Conservation (phyloP, 2,329 filamentous ascomycete species). For the Sphaerostilbella broomeana region DNA sequence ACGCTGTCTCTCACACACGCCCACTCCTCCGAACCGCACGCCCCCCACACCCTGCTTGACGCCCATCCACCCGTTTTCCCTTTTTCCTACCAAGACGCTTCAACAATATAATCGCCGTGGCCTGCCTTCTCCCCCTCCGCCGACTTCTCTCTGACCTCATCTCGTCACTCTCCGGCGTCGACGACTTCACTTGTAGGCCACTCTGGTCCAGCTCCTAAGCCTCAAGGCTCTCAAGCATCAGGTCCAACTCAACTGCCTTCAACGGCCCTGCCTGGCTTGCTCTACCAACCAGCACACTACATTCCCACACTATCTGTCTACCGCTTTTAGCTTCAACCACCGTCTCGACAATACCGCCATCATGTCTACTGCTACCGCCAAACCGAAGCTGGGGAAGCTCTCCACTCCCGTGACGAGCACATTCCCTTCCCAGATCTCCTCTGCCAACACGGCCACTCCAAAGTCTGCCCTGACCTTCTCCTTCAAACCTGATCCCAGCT, state of each 20-base stretch:
- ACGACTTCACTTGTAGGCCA: constrained; percentile 5
- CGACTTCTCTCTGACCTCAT: constrained; percentile 12
- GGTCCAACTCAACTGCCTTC: not conserved
- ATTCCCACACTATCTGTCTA: constrained; percentile 1
- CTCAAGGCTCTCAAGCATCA: constrained; percentile 10
- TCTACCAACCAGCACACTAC: not conserved
- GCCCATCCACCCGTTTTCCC: constrained; percentile 12
- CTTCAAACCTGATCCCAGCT: constrained; percentile 38
- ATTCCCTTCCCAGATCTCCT: constrained; percentile 55
- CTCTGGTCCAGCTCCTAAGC: constrained; percentile 7
- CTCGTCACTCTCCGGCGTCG: constrained; percentile 8
- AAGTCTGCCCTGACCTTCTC: constrained; percentile 42
- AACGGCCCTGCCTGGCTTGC: not conserved
- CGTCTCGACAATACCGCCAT: constrained; percentile 20
- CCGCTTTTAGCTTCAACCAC: constrained; percentile 4
- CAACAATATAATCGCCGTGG: constrained; percentile 14
- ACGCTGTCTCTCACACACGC: constrained; percentile 13
- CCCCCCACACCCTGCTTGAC: no score
- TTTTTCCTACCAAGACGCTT: constrained; percentile 12
- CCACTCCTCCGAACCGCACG: constrained; percentile 4
- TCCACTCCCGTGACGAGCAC: constrained; percentile 56
- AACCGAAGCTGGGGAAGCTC: constrained; percentile 57
- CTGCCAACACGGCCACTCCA: constrained; percentile 62
- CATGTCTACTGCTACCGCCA: constrained; percentile 41
- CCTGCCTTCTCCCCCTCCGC: constrained; percentile 13